A percentile compares a stretch with the other conserved stretches of the same genome.
phyloP scores from a whole-genome alignment of 139 green algal species.

The Picochlorum sp. region DNA sequence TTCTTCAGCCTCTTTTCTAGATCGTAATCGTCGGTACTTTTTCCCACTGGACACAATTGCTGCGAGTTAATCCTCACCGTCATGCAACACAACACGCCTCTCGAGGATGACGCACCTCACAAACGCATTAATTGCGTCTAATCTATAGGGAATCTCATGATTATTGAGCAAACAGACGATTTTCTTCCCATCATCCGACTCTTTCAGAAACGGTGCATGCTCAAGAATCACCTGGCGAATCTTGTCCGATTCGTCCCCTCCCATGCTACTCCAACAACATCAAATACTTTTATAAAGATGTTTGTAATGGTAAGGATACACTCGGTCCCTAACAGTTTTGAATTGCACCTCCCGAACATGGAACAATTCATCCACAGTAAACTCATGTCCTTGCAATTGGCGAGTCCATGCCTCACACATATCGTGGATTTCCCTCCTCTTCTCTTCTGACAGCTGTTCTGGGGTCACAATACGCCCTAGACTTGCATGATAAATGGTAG shows the following conservation, averaged over 20 bases:
- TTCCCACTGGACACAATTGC: slow-evolving; percentile 20
- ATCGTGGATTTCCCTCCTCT: slow-evolving; percentile 17
- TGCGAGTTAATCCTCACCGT: not conserved
- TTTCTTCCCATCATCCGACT: slow-evolving; percentile 10
- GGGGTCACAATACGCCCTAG: slow-evolving; percentile 24
- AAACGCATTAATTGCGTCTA: slow-evolving; percentile 18
- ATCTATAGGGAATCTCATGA: slow-evolving; percentile 14
- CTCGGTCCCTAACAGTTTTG: slow-evolving; percentile 25
- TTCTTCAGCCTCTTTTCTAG: slow-evolving; percentile 11
- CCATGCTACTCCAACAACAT: not conserved
- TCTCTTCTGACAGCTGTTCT: slow-evolving; percentile 15
- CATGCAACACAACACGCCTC: not conserved
- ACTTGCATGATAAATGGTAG: slow-evolving; percentile 41
- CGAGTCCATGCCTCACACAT: slow-evolving; percentile 20
- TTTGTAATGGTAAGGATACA: slow-evolving; percentile 11
- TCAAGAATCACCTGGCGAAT: not conserved
- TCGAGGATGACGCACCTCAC: slow-evolving; percentile 15
- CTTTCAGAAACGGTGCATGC: not conserved
- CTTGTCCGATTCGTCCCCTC: not conserved
- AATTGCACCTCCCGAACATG: slow-evolving; percentile 26
- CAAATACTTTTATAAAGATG: too few species aligned
- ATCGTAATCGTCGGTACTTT: slow-evolving; percentile 29
- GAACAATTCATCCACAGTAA: slow-evolving; percentile 12
- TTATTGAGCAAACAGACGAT: slow-evolving; percentile 29
- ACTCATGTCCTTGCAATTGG: slow-evolving; percentile 16